Conservation (phyloP, 352 stramenopile genomes). For the Phytophthora pistaciae region DNA sequence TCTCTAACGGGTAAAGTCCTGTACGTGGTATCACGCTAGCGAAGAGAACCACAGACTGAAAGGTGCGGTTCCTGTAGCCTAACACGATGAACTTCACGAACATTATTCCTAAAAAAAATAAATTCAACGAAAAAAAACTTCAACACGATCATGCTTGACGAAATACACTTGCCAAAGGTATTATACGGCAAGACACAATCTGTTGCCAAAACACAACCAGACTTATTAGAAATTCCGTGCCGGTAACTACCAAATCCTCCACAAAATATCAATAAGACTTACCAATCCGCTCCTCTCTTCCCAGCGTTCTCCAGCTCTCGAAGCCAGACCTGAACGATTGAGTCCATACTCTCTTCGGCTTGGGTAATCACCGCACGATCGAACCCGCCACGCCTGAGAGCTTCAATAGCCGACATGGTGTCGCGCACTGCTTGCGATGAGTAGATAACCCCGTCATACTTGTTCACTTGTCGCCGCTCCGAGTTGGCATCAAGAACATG, state of each 20-base stretch:
- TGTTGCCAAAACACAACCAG: neutral
- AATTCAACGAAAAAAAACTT: neutral
- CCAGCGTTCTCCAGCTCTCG: conserved; percentile 20
- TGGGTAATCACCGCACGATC: conserved; percentile 16
- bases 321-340: conserved; percentile 28
- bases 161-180: neutral
- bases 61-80: neutral
- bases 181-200: neutral
- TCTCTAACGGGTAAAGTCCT: neutral
- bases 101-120: neutral
- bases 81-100: neutral
- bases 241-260: neutral
- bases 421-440: conserved; percentile 29
- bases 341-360: conserved; percentile 19
- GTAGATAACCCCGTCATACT: conserved; percentile 23
- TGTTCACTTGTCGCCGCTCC: conserved; percentile 4
- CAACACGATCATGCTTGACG: neutral
- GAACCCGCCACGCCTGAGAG: conserved; percentile 24
- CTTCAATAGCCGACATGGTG: conserved; percentile 24
- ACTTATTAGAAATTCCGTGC: neutral
- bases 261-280: neutral
- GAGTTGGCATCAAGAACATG: neutral
- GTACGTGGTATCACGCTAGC: conserved; percentile 1
- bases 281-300: neutral
- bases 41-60: neutral